A percentile compares a stretch with the other conserved stretches of the same genome.
Conservation (phyloP, 2,329 filamentous ascomycete species). For the Penicillium decumbens region DNA sequence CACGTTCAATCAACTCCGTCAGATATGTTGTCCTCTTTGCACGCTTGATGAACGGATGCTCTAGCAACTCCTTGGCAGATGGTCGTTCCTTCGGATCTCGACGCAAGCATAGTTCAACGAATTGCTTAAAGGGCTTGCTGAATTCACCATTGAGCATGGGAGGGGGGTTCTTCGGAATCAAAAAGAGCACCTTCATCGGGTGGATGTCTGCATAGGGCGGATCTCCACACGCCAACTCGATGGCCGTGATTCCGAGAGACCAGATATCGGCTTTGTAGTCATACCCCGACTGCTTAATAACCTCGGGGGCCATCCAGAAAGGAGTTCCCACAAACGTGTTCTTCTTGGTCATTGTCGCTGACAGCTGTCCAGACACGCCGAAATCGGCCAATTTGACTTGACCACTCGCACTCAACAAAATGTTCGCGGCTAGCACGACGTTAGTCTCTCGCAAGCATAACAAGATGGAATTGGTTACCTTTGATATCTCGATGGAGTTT, state of each 20-base stretch:
- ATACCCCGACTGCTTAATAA: slow-evolving; percentile 97
- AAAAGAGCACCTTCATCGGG: slow-evolving; percentile 95
- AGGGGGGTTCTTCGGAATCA: slow-evolving; percentile 91
- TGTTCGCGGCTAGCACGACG: slow-evolving; percentile 70
- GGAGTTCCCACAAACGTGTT: slow-evolving; percentile 98
- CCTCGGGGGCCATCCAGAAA: slow-evolving; percentile 99
- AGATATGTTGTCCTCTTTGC: slow-evolving; percentile 96
- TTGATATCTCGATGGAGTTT: slow-evolving; percentile 97
- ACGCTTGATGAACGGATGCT: slow-evolving; percentile 82
- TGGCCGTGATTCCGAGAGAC: slow-evolving; percentile 90
- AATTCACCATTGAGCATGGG: slow-evolving; percentile 77
- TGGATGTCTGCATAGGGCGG: slow-evolving; percentile 95
- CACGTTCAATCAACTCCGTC: slow-evolving; percentile 88
- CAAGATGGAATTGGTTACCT: slow-evolving; percentile 48
- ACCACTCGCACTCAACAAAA: slow-evolving; percentile 80
- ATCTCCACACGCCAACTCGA: slow-evolving; percentile 86
- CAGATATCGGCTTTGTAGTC: slow-evolving; percentile 98
- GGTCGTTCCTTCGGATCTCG: slow-evolving; percentile 87
- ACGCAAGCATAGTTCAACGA: slow-evolving; percentile 75
- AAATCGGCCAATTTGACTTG: slow-evolving; percentile 98
- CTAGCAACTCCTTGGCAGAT: slow-evolving; percentile 77
- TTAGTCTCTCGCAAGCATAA: slow-evolving; percentile 12
- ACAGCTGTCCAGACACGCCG: slow-evolving; percentile 91
- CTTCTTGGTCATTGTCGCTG: slow-evolving; percentile 98
- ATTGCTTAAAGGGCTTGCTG: slow-evolving; percentile 77